Conservation (phyloP, 371 early-diverging fungal genomes). For the Mucor mucedo region DNA sequence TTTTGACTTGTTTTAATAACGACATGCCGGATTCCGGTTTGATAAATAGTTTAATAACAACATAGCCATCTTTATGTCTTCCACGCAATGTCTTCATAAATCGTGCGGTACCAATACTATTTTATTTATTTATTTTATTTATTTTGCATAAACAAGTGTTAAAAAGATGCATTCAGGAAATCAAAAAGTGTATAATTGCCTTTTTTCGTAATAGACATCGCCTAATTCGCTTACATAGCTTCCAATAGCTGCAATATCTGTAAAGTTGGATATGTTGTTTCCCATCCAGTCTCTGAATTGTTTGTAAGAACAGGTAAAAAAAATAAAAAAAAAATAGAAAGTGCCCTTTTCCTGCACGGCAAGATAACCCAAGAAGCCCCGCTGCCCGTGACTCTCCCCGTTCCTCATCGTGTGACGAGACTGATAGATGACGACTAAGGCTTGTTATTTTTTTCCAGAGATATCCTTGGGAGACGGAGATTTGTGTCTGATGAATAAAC, state of each 20-base stretch:
- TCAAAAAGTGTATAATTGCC: conserved; percentile 45
- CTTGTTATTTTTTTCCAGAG: no score
- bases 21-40: conserved; percentile 80
- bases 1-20: conserved; percentile 60
- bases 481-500: no score
- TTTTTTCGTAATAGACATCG: conserved; percentile 75
- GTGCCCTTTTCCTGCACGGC: neutral
- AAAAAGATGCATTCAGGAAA: neutral
- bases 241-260: conserved; percentile 71
- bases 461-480: no score
- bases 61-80: conserved; percentile 73
- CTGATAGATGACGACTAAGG: no score
- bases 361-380: neutral
- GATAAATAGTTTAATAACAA: conserved; percentile 91
- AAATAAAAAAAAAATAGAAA: neutral
- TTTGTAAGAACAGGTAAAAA: neutral
- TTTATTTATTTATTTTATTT: conserved; percentile 12
- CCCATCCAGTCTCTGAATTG: conserved; percentile 50
- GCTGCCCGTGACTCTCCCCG: no score
- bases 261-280: conserved; percentile 70
- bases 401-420: no score
- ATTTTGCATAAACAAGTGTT: neutral
- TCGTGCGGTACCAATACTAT: conserved; percentile 85
- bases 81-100: conserved; percentile 94
- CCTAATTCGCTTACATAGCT: conserved; percentile 74